These are phyloP conservation scores for Neoarthrinium moseri DNA, from an alignment of 2,329 filamentous ascomycete species.

Conservation along the genomic window DNA sequence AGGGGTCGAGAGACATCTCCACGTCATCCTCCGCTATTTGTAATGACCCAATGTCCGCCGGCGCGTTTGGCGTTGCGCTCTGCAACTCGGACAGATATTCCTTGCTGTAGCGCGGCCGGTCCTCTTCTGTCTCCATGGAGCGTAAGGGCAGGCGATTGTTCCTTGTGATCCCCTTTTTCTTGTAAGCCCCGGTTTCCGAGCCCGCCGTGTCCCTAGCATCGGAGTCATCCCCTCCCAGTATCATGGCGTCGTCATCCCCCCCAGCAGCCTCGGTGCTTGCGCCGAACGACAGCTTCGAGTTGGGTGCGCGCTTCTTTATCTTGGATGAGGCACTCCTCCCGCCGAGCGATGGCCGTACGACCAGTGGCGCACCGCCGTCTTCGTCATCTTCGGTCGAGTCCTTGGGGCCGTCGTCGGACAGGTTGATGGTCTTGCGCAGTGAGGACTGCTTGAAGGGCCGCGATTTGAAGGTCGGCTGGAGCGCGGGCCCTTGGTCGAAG, in stretches of 20 bases:
- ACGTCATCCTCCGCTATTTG: slow-evolving; percentile 30
- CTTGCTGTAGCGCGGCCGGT: slow-evolving; percentile 78
- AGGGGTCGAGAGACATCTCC: slow-evolving; percentile 56
- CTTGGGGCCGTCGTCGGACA: slow-evolving; percentile 35
- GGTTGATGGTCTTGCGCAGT: slow-evolving; percentile 54
- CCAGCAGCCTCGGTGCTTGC: slow-evolving; percentile 54
- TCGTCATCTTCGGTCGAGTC: slow-evolving; percentile 37
- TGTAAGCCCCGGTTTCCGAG: slow-evolving; percentile 65
- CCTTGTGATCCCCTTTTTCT: slow-evolving; percentile 49
- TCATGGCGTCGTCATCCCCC: slow-evolving; percentile 45
- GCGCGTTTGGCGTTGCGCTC: slow-evolving; percentile 80
- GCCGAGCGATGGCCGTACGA: slow-evolving; percentile 46
- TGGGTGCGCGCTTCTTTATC: slow-evolving; percentile 66
- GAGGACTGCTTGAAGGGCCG: slow-evolving; percentile 57
- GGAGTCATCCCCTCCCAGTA: slow-evolving; percentile 31
- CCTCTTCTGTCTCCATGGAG: slow-evolving; percentile 59
- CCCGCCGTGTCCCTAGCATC: slow-evolving; percentile 60
- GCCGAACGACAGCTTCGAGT: slow-evolving; percentile 76
- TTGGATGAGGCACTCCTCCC: slow-evolving; percentile 46
- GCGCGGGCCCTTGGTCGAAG: slow-evolving; percentile 27
- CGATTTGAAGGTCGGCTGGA: slow-evolving; percentile 43
- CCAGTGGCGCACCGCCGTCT: slow-evolving; percentile 45
- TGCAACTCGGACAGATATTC: slow-evolving; percentile 85
- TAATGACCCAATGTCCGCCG: slow-evolving; percentile 29
- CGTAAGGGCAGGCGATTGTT: slow-evolving; percentile 54